phyloP scores from a whole-genome alignment of 1,284 basidiomycete genomes.

The Trichosporon coremiiforme region DNA sequence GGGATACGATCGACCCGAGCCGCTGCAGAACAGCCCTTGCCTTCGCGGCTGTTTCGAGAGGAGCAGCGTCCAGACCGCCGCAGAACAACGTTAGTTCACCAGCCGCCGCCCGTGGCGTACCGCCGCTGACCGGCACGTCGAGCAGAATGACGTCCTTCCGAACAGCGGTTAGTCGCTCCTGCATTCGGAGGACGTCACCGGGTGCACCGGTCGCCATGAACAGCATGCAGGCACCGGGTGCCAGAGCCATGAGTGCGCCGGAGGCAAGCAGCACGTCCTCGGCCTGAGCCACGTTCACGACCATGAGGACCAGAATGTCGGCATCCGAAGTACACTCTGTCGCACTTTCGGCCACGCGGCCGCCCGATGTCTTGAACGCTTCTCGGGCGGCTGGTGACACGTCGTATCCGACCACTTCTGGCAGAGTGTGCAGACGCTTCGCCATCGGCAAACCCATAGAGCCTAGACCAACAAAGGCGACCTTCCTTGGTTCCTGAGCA shows the following conservation, averaged over 20 bases:
- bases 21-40: not conserved
- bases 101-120: constrained; percentile 38
- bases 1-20: not conserved
- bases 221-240: constrained; percentile 38
- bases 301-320: constrained; percentile 37
- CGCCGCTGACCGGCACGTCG: constrained; percentile 49
- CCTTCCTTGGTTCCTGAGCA: constrained; percentile 20
- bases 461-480: constrained; percentile 33
- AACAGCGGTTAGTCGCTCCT: constrained; percentile 21
- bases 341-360: constrained; percentile 22
- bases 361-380: constrained; percentile 23
- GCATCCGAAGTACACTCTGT: constrained; percentile 27
- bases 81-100: constrained; percentile 47
- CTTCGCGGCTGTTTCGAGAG: not conserved
- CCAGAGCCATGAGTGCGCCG: constrained; percentile 14
- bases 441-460: constrained; percentile 34
- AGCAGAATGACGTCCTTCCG: constrained; percentile 39
- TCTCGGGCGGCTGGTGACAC: constrained; percentile 24
- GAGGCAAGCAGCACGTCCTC: constrained; percentile 32
- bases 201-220: constrained; percentile 45
- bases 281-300: constrained; percentile 35
- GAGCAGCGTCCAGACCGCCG: constrained; percentile 31
- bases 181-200: constrained; percentile 30
- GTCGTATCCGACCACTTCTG: constrained; percentile 32
- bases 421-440: constrained; percentile 24